A percentile compares a stretch with the other conserved stretches of the same genome.
phyloP scores from a whole-genome alignment of 768 basidiomycete genomes.

The Amanita fuliginea region DNA sequence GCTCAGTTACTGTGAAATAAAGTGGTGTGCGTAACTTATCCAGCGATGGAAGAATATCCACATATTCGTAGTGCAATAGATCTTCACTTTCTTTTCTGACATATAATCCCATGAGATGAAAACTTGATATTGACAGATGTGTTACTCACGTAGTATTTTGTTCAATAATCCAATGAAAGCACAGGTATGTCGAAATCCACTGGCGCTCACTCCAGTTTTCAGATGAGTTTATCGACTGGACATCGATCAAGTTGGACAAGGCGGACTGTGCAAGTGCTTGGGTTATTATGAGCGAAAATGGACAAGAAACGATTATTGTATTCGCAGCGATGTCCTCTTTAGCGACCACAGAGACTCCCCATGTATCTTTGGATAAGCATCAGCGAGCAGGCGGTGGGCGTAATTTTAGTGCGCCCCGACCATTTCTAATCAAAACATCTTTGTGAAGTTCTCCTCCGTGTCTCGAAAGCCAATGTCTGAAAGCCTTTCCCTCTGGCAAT shows the following conservation, averaged over 20 bases:
- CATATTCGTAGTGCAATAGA: slow-evolving; percentile 47
- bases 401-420: too few relatives aligned
- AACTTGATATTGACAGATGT: too few relatives aligned
- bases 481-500: slow-evolving; percentile 9
- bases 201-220: slow-evolving; percentile 52
- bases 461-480: slow-evolving; percentile 16
- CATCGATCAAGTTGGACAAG: slow-evolving; percentile 27
- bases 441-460: slow-evolving; percentile 1
- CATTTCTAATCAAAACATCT: not conserved
- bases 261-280: slow-evolving; percentile 33
- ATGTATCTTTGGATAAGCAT: slow-evolving; percentile 11
- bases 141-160: slow-evolving; percentile 26
- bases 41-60: slow-evolving; percentile 50
- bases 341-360: slow-evolving; percentile 44
- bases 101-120: not conserved
- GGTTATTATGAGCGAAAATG: slow-evolving; percentile 56
- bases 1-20: slow-evolving; percentile 55
- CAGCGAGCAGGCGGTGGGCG: too few relatives aligned
- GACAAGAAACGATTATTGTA: slow-evolving; percentile 51
- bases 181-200: slow-evolving; percentile 56
- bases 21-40: slow-evolving; percentile 58
- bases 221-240: slow-evolving; percentile 12
- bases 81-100: slow-evolving; percentile 10
- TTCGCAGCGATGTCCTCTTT: slow-evolving; percentile 35
- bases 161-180: slow-evolving; percentile 47